phyloP scores from a whole-genome alignment of 192 early-diverging fungal genomes.

The Chytriomyces sp. region DNA sequence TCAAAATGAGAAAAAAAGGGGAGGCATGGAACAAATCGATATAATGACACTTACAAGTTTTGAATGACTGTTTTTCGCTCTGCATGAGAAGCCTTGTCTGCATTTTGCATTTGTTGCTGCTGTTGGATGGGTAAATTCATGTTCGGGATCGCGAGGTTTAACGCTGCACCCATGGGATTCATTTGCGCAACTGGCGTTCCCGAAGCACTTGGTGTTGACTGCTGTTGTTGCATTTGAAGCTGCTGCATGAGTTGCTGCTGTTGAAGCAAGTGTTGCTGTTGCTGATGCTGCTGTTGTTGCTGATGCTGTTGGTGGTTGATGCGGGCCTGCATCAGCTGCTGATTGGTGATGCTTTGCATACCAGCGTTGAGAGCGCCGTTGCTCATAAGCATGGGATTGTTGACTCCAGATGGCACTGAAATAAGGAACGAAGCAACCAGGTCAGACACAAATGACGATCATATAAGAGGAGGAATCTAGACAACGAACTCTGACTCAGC shows the following conservation, averaged over 20 bases:
- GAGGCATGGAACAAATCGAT: neutral
- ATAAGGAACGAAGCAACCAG: no score
- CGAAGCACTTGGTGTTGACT: neutral
- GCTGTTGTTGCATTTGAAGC: neutral
- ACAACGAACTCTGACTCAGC: no score
- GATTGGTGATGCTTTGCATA: neutral
- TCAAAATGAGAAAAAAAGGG: no score
- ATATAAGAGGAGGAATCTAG: no score
- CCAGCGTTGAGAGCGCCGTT: neutral
- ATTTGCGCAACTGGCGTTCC: neutral
- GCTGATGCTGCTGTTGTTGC: neutral
- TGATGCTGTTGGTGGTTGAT: neutral
- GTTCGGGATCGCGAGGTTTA: no score
- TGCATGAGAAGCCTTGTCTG: slow-evolving; percentile 17
- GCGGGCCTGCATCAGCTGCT: neutral
- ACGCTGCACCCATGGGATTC: neutral
- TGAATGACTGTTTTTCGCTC: slow-evolving; percentile 21
- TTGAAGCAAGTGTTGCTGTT: neutral
- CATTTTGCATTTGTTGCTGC: neutral
- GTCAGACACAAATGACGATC: no score
- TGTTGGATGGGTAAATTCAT: neutral
- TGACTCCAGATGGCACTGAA: neutral
- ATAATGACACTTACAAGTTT: slow-evolving; percentile 11
- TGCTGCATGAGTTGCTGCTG: neutral
- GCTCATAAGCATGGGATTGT: neutral